A percentile compares a stretch with the other conserved stretches of the same genome.
These are phyloP conservation scores for Pyrenophora seminiperda DNA, from an alignment of 2,329 filamentous ascomycete genomes.

Conservation along the genomic window DNA sequence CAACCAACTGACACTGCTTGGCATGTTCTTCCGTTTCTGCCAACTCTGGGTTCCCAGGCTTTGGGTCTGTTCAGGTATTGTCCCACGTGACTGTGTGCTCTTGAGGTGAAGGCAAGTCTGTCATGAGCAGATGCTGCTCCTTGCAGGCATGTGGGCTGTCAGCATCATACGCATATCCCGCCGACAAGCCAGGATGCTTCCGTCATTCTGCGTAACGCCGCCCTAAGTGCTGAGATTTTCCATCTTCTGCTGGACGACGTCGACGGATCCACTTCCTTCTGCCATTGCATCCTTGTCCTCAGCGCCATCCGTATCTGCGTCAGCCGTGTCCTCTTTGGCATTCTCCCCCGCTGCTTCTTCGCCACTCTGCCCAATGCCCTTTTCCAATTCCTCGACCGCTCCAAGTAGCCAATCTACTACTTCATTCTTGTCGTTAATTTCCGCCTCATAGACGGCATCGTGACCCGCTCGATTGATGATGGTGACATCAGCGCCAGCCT, in stretches of 20 bases:
- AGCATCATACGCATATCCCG: slow-evolving; percentile 31
- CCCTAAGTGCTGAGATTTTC: slow-evolving; percentile 36
- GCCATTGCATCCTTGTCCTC: slow-evolving; percentile 4
- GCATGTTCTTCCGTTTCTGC: not conserved
- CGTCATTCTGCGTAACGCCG: slow-evolving; percentile 29
- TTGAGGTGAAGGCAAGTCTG: slow-evolving; percentile 16
- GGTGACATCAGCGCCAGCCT: slow-evolving; percentile 75
- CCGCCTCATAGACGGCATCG: slow-evolving; percentile 59
- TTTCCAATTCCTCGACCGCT: slow-evolving; percentile 52
- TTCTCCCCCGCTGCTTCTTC: slow-evolving; percentile 41
- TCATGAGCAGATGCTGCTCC: slow-evolving; percentile 18
- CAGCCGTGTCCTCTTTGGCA: slow-evolving; percentile 25
- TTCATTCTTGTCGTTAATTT: slow-evolving; percentile 55
- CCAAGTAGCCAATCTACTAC: slow-evolving; percentile 56
- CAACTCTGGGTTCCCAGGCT: not conserved
- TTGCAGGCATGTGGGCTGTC: slow-evolving; percentile 21
- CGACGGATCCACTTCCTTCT: slow-evolving; percentile 25
- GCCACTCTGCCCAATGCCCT: slow-evolving; percentile 43
- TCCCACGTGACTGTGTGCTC: slow-evolving; percentile 13
- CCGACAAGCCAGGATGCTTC: slow-evolving; percentile 24
- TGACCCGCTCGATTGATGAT: slow-evolving; percentile 84
- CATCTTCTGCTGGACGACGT: slow-evolving; percentile 41
- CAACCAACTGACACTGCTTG: not conserved
- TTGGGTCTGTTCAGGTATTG: not conserved
- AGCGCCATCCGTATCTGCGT: slow-evolving; percentile 21